Percentiles rank a stretch among this genome's conserved stretches.
phyloP scores from a whole-genome alignment of 1,139 yeast genomes.

The Groenewaldozyma auringiensis region DNA sequence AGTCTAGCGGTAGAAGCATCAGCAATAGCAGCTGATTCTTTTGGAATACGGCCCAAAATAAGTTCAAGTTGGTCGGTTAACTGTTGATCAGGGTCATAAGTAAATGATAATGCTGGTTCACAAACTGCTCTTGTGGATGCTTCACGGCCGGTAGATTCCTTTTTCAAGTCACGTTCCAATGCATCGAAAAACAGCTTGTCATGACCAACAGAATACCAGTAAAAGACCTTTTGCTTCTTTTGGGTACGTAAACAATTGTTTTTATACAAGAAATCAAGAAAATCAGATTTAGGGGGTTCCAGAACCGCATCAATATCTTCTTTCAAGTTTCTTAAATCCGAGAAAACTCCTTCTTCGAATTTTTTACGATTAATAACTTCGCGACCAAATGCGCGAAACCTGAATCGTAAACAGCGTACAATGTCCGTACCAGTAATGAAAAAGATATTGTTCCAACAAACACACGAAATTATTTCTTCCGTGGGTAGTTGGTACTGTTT shows the following conservation, averaged over 20 bases:
- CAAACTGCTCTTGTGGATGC: slow-evolving; percentile 35
- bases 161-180: slow-evolving; percentile 81
- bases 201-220: slow-evolving; percentile 95
- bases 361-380: slow-evolving; percentile 78
- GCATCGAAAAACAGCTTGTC: slow-evolving; percentile 92
- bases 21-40: slow-evolving; percentile 29
- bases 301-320: slow-evolving; percentile 83
- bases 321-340: slow-evolving; percentile 80
- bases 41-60: slow-evolving; percentile 26
- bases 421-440: slow-evolving; percentile 95
- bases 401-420: slow-evolving; percentile 81
- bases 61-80: slow-evolving; percentile 33
- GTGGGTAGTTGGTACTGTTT: slow-evolving; percentile 78
- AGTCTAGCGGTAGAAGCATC: slow-evolving; percentile 25
- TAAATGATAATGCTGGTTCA: slow-evolving; percentile 38
- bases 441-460: slow-evolving; percentile 84
- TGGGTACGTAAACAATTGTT: slow-evolving; percentile 89
- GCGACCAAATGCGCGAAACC: slow-evolving; percentile 87
- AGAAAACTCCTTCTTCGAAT: slow-evolving; percentile 93
- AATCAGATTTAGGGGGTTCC: slow-evolving; percentile 82
- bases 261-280: slow-evolving; percentile 74
- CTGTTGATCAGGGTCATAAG: slow-evolving; percentile 31
- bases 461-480: slow-evolving; percentile 87
- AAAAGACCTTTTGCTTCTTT: slow-evolving; percentile 93
- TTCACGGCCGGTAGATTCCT: slow-evolving; percentile 42